A percentile compares a stretch with the other conserved stretches of the same genome.
Evolutionary conservation across 371 early-diverging fungal genomes (phyloP).

Genomic region (Chytridium lagenaria): DNA sequence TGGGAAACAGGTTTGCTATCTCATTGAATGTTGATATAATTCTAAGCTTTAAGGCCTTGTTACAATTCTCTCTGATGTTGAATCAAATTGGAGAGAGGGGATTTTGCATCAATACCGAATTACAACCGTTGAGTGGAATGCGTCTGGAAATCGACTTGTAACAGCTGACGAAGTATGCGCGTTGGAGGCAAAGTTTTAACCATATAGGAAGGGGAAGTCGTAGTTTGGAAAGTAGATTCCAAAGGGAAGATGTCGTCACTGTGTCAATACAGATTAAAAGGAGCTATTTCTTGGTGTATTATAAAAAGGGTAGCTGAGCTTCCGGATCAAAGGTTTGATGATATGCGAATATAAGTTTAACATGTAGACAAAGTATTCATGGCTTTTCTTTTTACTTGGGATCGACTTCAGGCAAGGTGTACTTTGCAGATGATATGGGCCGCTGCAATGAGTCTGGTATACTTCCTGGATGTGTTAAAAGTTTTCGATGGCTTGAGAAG

Average conservation of each 20-base stretch:
- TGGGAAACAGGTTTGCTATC: slow-evolving; percentile 24
- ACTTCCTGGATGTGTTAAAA: slow-evolving; percentile 23
- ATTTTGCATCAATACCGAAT: slow-evolving; percentile 44
- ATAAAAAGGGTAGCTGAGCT: slow-evolving; percentile 20
- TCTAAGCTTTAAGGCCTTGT: slow-evolving; percentile 40
- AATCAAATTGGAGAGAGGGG: slow-evolving; percentile 53
- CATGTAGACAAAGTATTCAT: slow-evolving; percentile 24
- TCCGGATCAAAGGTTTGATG: background rate
- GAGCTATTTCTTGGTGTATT: slow-evolving; percentile 31
- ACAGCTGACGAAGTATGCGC: slow-evolving; percentile 48
- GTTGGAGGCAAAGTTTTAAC: background rate
- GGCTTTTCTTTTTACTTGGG: slow-evolving; percentile 53
- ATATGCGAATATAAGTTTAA: background rate
- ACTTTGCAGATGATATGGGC: slow-evolving; percentile 58
- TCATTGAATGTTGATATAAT: background rate
- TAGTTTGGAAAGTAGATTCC: slow-evolving; percentile 59
- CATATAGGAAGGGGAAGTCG: slow-evolving; percentile 51
- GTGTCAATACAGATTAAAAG: slow-evolving; percentile 54
- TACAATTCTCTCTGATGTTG: slow-evolving; percentile 53
- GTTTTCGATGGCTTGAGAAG: slow-evolving; percentile 40
- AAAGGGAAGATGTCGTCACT: slow-evolving; percentile 48
- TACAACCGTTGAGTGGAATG: slow-evolving; percentile 52
- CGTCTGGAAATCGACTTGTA: slow-evolving; percentile 48
- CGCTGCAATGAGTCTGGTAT: slow-evolving; percentile 47
- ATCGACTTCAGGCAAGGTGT: slow-evolving; percentile 41